Evolutionary conservation across 495 filamentous ascomycete species (phyloP).

Genomic region (Rusavskia elegans): DNA sequence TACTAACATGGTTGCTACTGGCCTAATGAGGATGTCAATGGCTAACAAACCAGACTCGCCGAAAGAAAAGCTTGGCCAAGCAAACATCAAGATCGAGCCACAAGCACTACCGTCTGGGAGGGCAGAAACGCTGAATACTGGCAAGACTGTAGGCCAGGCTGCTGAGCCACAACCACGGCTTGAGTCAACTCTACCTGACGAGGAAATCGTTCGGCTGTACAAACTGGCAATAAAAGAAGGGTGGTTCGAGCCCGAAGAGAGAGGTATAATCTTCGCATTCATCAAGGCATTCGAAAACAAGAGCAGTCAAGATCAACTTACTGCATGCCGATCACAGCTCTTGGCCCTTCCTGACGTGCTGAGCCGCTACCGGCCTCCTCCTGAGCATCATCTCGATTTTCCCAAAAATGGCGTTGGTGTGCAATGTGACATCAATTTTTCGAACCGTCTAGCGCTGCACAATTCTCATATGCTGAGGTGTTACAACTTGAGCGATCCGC

Average conservation of each 20-base stretch:
- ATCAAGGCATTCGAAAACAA: conserved; percentile 2
- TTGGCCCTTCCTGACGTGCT: conserved; percentile 12
- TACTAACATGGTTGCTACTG: too few species aligned
- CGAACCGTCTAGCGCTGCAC: conserved; percentile 58
- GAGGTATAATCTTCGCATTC: conserved; percentile 4
- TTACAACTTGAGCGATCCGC: conserved; percentile 56
- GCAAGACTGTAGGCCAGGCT: background rate
- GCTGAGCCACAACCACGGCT: background rate
- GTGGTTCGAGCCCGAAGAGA: conserved; percentile 11
- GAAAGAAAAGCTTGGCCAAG: too few species aligned
- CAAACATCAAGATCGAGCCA: too few species aligned
- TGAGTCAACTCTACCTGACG: conserved; percentile 2
- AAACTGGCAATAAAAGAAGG: conserved; percentile 13
- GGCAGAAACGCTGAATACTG: background rate
- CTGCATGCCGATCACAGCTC: conserved; percentile 2
- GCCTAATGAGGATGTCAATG: too few species aligned
- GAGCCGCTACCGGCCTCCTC: conserved; percentile 9
- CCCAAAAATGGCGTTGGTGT: conserved; percentile 53
- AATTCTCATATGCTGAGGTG: conserved; percentile 66
- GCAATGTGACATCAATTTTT: conserved; percentile 76
- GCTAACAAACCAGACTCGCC: too few species aligned
- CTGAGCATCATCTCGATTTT: conserved; percentile 40
- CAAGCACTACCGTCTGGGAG: background rate
- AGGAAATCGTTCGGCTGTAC: conserved; percentile 11
- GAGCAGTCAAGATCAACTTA: background rate